Evolutionary conservation across 228 moss, liverwort and hornwort species (phyloP).

Genomic region (Sphagnum magellanicum): DNA sequence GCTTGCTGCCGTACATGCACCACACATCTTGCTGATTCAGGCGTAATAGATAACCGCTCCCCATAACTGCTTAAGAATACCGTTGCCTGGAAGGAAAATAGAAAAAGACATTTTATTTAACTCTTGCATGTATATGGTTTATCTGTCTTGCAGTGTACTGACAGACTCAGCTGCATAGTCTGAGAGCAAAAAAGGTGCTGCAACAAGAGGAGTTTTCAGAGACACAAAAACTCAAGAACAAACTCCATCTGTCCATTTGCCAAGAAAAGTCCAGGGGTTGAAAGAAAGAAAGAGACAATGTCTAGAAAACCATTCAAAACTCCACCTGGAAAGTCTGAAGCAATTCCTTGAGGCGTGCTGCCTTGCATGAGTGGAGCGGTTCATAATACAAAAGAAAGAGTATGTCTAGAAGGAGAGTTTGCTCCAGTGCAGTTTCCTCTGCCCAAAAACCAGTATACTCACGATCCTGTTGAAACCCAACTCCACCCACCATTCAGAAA

Average conservation of each 20-base stretch:
- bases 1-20: conserved; percentile 78
- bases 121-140: no score
- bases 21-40: conserved; percentile 71
- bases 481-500: neutral
- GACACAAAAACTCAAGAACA: no score
- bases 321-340: conserved; percentile 72
- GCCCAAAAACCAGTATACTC: conserved; percentile 82
- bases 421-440: conserved; percentile 86
- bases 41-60: conserved; percentile 77
- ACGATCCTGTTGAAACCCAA: conserved; percentile 51
- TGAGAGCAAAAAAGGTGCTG: no score
- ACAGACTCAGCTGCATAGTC: no score
- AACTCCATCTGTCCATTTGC: no score
- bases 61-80: conserved; percentile 58
- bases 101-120: neutral
- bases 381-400: conserved; percentile 94
- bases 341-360: conserved; percentile 59
- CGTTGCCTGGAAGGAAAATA: conserved; percentile 30
- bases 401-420: conserved; percentile 79
- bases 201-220: no score
- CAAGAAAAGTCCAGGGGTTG: neutral
- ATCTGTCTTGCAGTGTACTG: no score
- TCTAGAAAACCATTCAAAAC: neutral
- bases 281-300: conserved; percentile 4
- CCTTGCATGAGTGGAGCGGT: conserved; percentile 75